These are phyloP conservation scores for Panaeolus papilionaceus DNA, from an alignment of 768 basidiomycete genomes.

Conservation along the genomic window DNA sequence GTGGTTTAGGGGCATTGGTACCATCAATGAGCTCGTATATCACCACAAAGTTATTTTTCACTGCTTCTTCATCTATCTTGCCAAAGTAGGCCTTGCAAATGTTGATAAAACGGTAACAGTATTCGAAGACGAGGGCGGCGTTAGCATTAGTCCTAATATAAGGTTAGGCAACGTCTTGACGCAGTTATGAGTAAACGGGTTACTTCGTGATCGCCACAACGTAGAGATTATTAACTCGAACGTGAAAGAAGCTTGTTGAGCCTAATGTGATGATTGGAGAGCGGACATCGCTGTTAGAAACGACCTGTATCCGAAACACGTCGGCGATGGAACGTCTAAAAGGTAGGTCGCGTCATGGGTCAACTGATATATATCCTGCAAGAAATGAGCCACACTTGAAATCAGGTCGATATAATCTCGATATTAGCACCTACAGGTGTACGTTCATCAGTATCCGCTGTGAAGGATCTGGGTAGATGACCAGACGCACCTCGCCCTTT, in stretches of 20 bases:
- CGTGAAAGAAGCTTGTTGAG: slow-evolving; percentile 99
- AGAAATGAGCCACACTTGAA: slow-evolving; percentile 74
- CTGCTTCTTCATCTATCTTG: slow-evolving; percentile 96
- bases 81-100: slow-evolving; percentile 97
- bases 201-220: slow-evolving; percentile 96
- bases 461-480: neutral
- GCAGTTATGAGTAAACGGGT: slow-evolving; percentile 52
- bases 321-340: slow-evolving; percentile 93
- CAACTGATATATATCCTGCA: slow-evolving; percentile 10
- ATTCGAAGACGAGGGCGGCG: slow-evolving; percentile 97
- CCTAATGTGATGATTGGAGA: slow-evolving; percentile 98
- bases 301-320: slow-evolving; percentile 98
- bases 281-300: slow-evolving; percentile 95
- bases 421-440: slow-evolving; percentile 83
- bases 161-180: neutral
- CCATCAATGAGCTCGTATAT: slow-evolving; percentile 99
- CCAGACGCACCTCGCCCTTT: slow-evolving; percentile 87
- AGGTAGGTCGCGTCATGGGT: slow-evolving; percentile 19
- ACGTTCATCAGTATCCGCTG: slow-evolving; percentile 11
- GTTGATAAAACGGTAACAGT: slow-evolving; percentile 94
- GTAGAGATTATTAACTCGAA: slow-evolving; percentile 94
- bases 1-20: slow-evolving; percentile 40
- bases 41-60: slow-evolving; percentile 99
- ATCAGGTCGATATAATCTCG: slow-evolving; percentile 93
- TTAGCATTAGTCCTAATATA: slow-evolving; percentile 87